Percentiles rank a stretch among this genome's conserved stretches.
phyloP scores from a whole-genome alignment of 345 rosid species.

The Camelina laxa region DNA sequence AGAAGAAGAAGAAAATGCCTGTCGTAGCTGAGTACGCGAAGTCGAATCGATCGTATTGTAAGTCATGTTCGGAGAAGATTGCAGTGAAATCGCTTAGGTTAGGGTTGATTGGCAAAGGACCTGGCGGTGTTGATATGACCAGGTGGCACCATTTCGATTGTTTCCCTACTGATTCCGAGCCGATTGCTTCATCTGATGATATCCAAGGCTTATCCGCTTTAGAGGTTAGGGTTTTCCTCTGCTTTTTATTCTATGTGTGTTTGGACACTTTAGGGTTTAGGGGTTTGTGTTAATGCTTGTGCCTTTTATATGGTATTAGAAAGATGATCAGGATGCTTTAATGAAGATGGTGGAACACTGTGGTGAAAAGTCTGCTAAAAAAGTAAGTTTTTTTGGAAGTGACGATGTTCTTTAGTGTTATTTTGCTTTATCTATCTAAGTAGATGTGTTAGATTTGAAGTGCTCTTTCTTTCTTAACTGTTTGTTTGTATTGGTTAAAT shows the following conservation, averaged over 20 bases:
- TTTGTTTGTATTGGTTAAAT: neutral
- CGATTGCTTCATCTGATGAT: slow-evolving; percentile 49
- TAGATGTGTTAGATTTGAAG: neutral
- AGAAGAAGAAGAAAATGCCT: slow-evolving; percentile 26
- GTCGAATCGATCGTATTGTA: slow-evolving; percentile 80
- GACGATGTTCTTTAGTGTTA: neutral
- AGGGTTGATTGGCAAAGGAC: slow-evolving; percentile 64
- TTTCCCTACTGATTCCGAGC: slow-evolving; percentile 50
- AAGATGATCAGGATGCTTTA: slow-evolving; percentile 47
- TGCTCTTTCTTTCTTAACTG: neutral
- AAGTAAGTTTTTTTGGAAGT: slow-evolving; percentile 6
- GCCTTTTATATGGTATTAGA: slow-evolving; percentile 19
- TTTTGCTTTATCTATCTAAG: neutral
- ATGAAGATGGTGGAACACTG: slow-evolving; percentile 34
- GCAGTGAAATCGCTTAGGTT: slow-evolving; percentile 58
- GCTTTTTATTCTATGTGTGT: neutral
- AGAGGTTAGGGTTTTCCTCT: slow-evolving; percentile 42
- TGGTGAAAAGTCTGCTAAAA: slow-evolving; percentile 32
- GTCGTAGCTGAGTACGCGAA: slow-evolving; percentile 83
- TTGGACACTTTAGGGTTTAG: neutral
- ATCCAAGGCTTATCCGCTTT: slow-evolving; percentile 66
- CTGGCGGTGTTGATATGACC: slow-evolving; percentile 71
- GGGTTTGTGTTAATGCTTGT: neutral
- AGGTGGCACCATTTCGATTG: slow-evolving; percentile 84
- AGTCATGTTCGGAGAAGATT: slow-evolving; percentile 65